A percentile compares a stretch with the other conserved stretches of the same genome.
Conservation (phyloP, 2,329 filamentous ascomycete genomes). For the Iodosphaeria phyllophila region DNA sequence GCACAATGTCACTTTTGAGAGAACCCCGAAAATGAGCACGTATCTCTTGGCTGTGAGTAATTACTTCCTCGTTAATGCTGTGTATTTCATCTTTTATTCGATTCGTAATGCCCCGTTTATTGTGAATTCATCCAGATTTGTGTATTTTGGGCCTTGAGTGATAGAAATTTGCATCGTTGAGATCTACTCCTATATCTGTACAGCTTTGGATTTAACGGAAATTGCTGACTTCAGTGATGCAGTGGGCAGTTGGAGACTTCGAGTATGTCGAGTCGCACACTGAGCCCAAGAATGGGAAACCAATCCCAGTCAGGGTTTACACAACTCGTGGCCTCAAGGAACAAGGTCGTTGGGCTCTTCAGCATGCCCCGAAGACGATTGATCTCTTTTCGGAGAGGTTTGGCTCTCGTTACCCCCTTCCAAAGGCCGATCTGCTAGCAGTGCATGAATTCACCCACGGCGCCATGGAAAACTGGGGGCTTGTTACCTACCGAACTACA, state of each 20-base stretch:
- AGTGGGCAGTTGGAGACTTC: constrained; percentile 95
- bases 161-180: no score
- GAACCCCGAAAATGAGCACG: constrained; percentile 78
- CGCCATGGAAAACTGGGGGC: constrained; percentile 92
- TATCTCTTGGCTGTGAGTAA: constrained; percentile 72
- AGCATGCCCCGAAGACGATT: constrained; percentile 83
- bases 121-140: no score
- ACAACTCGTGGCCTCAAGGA: constrained; percentile 88
- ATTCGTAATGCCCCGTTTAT: no score
- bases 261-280: constrained; percentile 91
- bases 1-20: constrained; percentile 63
- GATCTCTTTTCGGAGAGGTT: constrained; percentile 96
- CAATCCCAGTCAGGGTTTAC: constrained; percentile 84
- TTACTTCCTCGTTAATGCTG: no score
- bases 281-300: constrained; percentile 69
- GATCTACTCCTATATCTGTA: no score
- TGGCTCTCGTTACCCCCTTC: constrained; percentile 78
- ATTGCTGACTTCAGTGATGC: no score
- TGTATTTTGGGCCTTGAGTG: no score
- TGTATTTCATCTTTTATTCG: no score
- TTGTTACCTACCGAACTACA: constrained; percentile 90
- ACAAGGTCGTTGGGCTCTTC: constrained; percentile 73
- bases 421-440: constrained; percentile 78
- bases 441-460: constrained; percentile 82
- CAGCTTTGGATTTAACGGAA: no score